phyloP scores from a whole-genome alignment of 1,139 yeast species.

The Ashbya aceris region DNA sequence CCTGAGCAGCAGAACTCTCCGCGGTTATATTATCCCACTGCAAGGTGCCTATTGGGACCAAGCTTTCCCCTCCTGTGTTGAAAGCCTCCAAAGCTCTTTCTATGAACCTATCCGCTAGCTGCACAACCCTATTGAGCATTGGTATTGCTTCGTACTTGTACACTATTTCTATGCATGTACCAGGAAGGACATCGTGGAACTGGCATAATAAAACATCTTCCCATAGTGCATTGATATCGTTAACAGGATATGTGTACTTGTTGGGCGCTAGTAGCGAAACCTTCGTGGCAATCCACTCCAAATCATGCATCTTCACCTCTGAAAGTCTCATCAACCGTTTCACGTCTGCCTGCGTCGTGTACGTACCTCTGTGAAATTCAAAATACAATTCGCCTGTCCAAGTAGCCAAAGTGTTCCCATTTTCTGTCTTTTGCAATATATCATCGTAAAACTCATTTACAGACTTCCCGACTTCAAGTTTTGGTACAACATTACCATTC shows the following conservation, averaged over 20 bases:
- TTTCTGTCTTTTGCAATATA: slow-evolving; percentile 50
- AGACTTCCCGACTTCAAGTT: slow-evolving; percentile 59
- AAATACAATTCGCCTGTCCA: slow-evolving; percentile 93
- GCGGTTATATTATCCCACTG: background rate
- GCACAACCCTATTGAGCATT: slow-evolving; percentile 52
- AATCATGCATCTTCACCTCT: slow-evolving; percentile 75
- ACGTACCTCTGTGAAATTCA: slow-evolving; percentile 95
- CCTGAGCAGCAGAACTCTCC: background rate
- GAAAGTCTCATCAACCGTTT: slow-evolving; percentile 70
- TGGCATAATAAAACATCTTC: slow-evolving; percentile 83
- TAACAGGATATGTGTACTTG: slow-evolving; percentile 59
- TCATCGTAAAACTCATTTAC: slow-evolving; percentile 73
- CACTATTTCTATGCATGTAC: slow-evolving; percentile 91
- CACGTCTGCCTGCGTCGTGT: slow-evolving; percentile 83
- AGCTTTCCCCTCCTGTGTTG: slow-evolving; percentile 10
- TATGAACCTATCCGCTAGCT: slow-evolving; percentile 44
- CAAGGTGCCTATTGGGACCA: slow-evolving; percentile 33
- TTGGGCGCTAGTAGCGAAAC: slow-evolving; percentile 45
- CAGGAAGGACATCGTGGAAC: slow-evolving; percentile 95
- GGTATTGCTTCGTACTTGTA: slow-evolving; percentile 87
- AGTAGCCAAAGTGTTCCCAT: slow-evolving; percentile 62
- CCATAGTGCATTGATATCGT: slow-evolving; percentile 66
- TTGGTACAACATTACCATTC: slow-evolving; percentile 68
- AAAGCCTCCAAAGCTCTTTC: slow-evolving; percentile 42
- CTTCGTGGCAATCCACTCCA: slow-evolving; percentile 73